A percentile compares a stretch with the other conserved stretches of the same genome.
Conservation (phyloP, 345 rosid species). For the Noccaea bulbosa region DNA sequence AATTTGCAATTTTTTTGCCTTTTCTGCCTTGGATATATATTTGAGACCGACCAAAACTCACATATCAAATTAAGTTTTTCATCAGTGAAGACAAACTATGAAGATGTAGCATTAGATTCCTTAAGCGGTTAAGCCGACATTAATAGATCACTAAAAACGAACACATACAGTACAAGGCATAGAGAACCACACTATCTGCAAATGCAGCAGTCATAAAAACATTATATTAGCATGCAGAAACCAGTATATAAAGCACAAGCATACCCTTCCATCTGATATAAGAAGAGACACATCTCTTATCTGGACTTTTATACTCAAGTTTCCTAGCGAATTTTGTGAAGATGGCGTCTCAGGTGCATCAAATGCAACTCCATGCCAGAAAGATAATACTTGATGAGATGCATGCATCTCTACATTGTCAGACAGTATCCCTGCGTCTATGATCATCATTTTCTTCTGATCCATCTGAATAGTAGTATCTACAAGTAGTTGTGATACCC, state of each 20-base stretch:
- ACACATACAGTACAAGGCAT: constrained; percentile 14
- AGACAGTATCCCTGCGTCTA: constrained; percentile 53
- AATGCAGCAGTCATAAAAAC: constrained; percentile 20
- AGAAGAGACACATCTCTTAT: constrained; percentile 67
- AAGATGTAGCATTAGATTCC: constrained; percentile 5
- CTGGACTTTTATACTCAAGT: constrained; percentile 53
- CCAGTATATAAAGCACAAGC: constrained; percentile 30
- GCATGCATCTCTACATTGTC: constrained; percentile 64
- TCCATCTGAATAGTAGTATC: constrained; percentile 51
- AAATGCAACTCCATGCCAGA: constrained; percentile 62
- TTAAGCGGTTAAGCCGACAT: constrained; percentile 6
- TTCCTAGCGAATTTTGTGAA: constrained; percentile 53
- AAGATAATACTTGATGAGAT: constrained; percentile 70
- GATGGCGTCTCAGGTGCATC: constrained; percentile 56
- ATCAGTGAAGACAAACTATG: background rate
- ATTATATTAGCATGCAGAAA: constrained; percentile 23
- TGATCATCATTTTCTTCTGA: constrained; percentile 43
- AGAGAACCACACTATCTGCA: background rate
- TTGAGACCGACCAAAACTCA: constrained; percentile 8
- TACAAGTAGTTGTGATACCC: constrained; percentile 55
- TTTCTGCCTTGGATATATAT: constrained; percentile 12
- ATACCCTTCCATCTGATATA: constrained; percentile 91
- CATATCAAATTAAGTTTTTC: constrained; percentile 24
- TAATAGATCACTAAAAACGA: constrained; percentile 18
- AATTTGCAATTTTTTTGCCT: background rate